Base-by-base conservation (phyloP, 2,329 filamentous ascomycete species). In the Aspergillus novoparasiticus region DNA sequence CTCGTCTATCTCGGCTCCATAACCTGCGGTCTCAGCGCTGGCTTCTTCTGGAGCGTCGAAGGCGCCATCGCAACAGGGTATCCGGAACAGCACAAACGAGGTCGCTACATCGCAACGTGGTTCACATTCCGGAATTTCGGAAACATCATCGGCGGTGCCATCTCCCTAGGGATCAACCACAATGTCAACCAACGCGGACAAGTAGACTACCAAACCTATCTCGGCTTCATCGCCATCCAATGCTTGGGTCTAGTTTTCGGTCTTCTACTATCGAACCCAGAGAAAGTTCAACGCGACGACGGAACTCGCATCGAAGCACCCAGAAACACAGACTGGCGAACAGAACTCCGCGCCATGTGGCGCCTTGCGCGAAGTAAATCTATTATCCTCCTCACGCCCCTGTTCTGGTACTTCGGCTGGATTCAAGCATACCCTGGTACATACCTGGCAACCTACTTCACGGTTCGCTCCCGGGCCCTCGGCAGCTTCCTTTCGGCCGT, bases 141-240 rank as follows among this genome's bases (percentile, higher is more conserved):
- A 0, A 78, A 79, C 21, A 82, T 85, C 30, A 78, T 86, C 9
- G 83, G 84, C 12, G 83, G 83, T 3, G 78, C 82, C 2, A 84
- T 85, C 64, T 81, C 82, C 23, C 74, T 85, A 2, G 84, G 78
- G 0, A 68, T 85, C 11, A 85, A 84, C 65, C 72, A 76, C 32
- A 73, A 72, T 41, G 68, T 73, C 12, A 73, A 76, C 26, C 75
- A 78, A 0, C 68, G 73, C 1, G 68, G 69, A 2, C 58, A 70
- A 28, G 63, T 70, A 23, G 65, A 65, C 1, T 65, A 66, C 19
- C 70, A 78, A 12, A 82, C 80, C 0, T 82, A 82, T 62, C 76
- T 82, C 28, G 78, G 76, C 12, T 82, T 83, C 58, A 81, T 83
- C 53, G 80, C 79, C 23, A 80, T 84, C 51, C 82, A 82, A 69